Conservation (phyloP, 306 rosid genomes). For the Rosa chinensis region DNA sequence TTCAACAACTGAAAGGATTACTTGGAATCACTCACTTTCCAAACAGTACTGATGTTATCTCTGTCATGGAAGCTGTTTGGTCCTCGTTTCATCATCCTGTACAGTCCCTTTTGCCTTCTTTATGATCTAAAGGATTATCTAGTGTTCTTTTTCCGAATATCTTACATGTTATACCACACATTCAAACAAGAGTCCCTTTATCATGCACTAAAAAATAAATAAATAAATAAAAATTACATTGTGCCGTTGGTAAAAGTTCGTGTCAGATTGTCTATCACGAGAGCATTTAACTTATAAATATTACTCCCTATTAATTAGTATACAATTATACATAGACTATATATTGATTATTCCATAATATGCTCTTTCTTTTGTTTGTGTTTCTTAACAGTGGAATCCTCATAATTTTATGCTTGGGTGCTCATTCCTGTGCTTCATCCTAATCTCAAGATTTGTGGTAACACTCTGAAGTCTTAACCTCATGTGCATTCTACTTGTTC, state of each 20-base stretch:
- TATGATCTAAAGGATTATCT: background rate
- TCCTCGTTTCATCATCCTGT: conserved; percentile 49
- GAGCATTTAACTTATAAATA: no score
- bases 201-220: no score
- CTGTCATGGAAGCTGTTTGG: conserved; percentile 56
- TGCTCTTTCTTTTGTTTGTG: background rate
- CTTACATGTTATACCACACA: background rate
- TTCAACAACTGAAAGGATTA: conserved; percentile 76
- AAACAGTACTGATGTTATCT: conserved; percentile 61
- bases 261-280: no score
- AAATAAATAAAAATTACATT: no score
- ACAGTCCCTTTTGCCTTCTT: conserved; percentile 16
- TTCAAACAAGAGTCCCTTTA: background rate
- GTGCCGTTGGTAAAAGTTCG: no score
- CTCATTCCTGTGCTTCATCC: conserved; percentile 68
- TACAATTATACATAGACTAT: background rate
- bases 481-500: background rate
- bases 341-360: background rate
- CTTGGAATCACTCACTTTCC: conserved; percentile 64
- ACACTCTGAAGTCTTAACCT: background rate
- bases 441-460: conserved; percentile 61
- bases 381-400: conserved; percentile 65
- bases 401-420: conserved; percentile 58
- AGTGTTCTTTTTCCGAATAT: background rate
- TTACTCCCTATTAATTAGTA: no score